Conservation (phyloP, 306 rosid species). For the Calophaca sinica region DNA sequence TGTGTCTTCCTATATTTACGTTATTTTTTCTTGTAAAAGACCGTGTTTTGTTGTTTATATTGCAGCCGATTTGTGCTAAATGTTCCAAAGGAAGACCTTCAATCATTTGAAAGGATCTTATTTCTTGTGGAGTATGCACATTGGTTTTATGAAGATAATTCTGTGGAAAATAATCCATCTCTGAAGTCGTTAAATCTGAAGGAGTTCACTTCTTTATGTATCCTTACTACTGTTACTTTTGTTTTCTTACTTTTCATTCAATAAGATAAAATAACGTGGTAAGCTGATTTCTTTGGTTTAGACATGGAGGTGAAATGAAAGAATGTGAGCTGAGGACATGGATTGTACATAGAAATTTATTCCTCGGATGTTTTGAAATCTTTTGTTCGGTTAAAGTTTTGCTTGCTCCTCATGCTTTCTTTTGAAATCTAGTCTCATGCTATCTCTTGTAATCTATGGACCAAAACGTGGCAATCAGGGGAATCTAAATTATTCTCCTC, state of each 20-base stretch:
- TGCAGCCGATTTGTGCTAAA: slow-evolving; percentile 97
- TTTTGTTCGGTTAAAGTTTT: too few species aligned
- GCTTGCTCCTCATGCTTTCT: too few species aligned
- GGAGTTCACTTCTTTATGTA: slow-evolving; percentile 95
- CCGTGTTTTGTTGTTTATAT: slow-evolving; percentile 24
- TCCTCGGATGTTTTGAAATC: background rate
- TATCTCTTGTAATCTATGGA: too few species aligned
- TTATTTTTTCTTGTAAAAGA: background rate
- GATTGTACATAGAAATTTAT: background rate
- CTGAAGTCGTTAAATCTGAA: slow-evolving; percentile 90
- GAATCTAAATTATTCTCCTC: too few species aligned
- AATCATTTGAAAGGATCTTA: slow-evolving; percentile 94
- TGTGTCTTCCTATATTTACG: background rate
- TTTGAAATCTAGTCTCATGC: too few species aligned
- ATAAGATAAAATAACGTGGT: too few species aligned
- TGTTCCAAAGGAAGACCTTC: slow-evolving; percentile 96
- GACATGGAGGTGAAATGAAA: too few species aligned
- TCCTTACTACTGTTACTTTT: slow-evolving; percentile 55
- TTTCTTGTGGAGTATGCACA: slow-evolving; percentile 99
- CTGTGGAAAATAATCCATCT: slow-evolving; percentile 93
- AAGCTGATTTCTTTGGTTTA: too few species aligned
- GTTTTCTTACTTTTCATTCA: background rate
- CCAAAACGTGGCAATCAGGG: too few species aligned
- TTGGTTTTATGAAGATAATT: slow-evolving; percentile 99
- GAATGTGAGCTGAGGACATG: too few species aligned